Evolutionary conservation across 306 rosid species (phyloP).

Genomic region (Ormosia emarginata): DNA sequence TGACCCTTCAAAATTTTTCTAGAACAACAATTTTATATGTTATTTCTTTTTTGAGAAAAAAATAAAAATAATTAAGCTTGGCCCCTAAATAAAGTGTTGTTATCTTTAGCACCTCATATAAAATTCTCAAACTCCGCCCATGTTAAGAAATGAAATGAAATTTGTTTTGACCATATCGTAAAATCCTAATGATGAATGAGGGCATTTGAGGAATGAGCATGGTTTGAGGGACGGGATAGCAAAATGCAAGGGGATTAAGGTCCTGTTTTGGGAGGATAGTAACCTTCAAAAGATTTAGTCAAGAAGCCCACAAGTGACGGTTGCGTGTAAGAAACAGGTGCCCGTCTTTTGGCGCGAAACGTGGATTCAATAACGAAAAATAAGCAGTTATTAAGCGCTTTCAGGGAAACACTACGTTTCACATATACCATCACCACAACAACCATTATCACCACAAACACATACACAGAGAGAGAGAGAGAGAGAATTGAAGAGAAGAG

Average conservation of each 20-base stretch:
- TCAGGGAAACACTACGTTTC: neutral
- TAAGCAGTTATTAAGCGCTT: constrained; percentile 35
- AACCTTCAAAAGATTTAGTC: constrained; percentile 45
- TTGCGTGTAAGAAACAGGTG: constrained; percentile 8
- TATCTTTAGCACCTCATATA: neutral
- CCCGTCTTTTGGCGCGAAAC: constrained; percentile 50
- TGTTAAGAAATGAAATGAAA: neutral
- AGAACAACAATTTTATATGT: too few species aligned
- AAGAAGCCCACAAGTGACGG: constrained; percentile 11
- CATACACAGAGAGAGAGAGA: neutral
- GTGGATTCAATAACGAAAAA: constrained; percentile 40
- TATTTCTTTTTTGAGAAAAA: too few species aligned
- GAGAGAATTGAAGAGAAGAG: neutral
- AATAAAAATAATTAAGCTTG: neutral
- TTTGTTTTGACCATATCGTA: neutral
- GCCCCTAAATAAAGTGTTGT: neutral
- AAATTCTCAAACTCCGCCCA: neutral
- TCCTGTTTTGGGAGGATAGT: neutral
- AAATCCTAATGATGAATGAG: neutral
- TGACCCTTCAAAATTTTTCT: too few species aligned
- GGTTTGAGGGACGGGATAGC: constrained; percentile 7
- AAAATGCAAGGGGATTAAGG: neutral
- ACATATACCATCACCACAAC: neutral
- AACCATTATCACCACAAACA: neutral
- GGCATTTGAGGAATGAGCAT: constrained; percentile 11